Percentiles rank a stretch among this genome's conserved stretches.
Conservation (phyloP, 2,329 filamentous ascomycete species). For the Aureobasidium lini region DNA sequence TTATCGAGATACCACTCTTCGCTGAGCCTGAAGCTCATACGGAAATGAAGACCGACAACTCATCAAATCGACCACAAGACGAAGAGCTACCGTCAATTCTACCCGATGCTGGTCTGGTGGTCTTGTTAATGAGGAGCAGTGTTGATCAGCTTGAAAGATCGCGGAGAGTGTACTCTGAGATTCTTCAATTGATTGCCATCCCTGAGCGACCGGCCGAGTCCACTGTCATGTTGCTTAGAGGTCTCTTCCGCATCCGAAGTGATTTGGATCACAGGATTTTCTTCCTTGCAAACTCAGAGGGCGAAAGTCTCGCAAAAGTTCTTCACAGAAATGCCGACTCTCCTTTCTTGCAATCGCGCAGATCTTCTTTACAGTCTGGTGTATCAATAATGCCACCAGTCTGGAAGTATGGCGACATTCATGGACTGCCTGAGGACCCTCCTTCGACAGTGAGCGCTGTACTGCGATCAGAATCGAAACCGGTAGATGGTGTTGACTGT, state of each 20-base stretch:
- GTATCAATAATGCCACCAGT: slow-evolving; percentile 29
- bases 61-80: neutral
- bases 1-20: slow-evolving; percentile 1
- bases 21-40: neutral
- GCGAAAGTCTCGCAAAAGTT: slow-evolving; percentile 62
- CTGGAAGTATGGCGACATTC: slow-evolving; percentile 51
- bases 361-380: slow-evolving; percentile 11
- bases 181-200: slow-evolving; percentile 22
- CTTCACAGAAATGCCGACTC: slow-evolving; percentile 32
- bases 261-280: slow-evolving; percentile 74
- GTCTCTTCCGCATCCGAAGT: slow-evolving; percentile 70
- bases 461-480: slow-evolving; percentile 36
- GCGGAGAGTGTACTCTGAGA: slow-evolving; percentile 20
- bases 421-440: slow-evolving; percentile 48
- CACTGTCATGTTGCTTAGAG: slow-evolving; percentile 22
- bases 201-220: slow-evolving; percentile 25
- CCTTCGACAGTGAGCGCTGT: slow-evolving; percentile 41
- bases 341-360: slow-evolving; percentile 3
- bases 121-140: slow-evolving; percentile 15
- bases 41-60: neutral
- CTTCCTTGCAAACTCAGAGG: slow-evolving; percentile 62
- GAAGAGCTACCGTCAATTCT: slow-evolving; percentile 7
- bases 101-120: slow-evolving; percentile 13
- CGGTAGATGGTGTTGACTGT: neutral
- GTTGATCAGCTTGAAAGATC: slow-evolving; percentile 10